These are phyloP conservation scores for Parasarocladium wereldwijsianum DNA, from an alignment of 2,329 filamentous ascomycete genomes.

Conservation along the genomic window DNA sequence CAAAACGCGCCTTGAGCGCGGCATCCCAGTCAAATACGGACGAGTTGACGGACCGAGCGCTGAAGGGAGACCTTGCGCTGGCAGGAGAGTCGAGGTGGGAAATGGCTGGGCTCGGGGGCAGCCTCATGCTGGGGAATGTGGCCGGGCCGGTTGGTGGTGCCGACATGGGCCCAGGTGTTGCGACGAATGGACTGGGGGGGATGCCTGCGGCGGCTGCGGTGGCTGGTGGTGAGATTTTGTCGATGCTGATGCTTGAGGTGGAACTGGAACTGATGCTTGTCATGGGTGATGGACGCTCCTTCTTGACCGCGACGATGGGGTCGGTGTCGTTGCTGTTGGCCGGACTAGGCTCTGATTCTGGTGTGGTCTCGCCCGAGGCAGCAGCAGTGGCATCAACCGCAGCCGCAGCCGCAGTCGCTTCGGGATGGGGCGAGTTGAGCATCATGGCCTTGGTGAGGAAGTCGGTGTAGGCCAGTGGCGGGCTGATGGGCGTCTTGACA, in stretches of 20 bases:
- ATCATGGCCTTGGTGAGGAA: constrained; percentile 72
- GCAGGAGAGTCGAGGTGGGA: constrained; percentile 55
- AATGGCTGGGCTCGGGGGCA: constrained; percentile 61
- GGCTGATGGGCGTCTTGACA: constrained; percentile 84
- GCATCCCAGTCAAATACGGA: constrained; percentile 71
- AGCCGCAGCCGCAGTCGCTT: constrained; percentile 15
- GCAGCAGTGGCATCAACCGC: constrained; percentile 33
- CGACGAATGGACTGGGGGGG: constrained; percentile 32
- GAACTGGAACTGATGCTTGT: constrained; percentile 22
- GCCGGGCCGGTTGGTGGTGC: constrained; percentile 45
- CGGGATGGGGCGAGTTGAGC: constrained; percentile 47
- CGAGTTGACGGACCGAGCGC: constrained; percentile 39
- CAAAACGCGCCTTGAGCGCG: constrained; percentile 51
- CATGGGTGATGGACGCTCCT: constrained; percentile 23
- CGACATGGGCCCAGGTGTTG: constrained; percentile 30
- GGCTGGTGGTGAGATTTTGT: constrained; percentile 18
- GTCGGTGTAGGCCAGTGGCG: constrained; percentile 78
- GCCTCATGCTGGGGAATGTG: constrained; percentile 53
- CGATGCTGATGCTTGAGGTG: constrained; percentile 8
- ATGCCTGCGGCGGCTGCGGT: constrained; percentile 21
- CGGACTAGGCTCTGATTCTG: constrained; percentile 37
- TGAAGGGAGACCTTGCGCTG: constrained; percentile 62
- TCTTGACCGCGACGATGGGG: constrained; percentile 42
- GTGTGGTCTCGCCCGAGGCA: constrained; percentile 33
- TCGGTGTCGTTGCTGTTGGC: constrained; percentile 41